phyloP scores from a whole-genome alignment of 306 rosid species.

The Trifolium fragiferum region DNA sequence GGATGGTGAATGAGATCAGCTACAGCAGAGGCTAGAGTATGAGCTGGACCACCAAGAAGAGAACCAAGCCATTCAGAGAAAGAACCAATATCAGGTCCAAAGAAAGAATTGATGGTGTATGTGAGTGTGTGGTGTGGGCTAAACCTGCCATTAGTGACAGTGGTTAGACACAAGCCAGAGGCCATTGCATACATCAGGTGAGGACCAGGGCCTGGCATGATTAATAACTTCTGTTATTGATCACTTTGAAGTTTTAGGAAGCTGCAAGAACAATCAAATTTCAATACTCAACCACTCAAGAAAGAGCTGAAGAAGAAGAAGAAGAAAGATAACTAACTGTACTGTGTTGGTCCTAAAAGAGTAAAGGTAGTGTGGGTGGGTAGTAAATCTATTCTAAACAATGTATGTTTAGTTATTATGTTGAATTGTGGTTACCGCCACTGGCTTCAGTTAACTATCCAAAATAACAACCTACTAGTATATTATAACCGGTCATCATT shows the following conservation, averaged over 20 bases:
- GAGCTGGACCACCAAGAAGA: slow-evolving; percentile 43
- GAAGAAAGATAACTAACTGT: neutral
- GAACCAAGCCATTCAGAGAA: slow-evolving; percentile 83
- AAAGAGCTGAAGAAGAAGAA: neutral
- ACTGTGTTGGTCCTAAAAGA: neutral
- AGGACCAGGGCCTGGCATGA: slow-evolving; percentile 94
- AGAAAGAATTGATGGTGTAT: slow-evolving; percentile 80
- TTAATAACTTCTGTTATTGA: neutral
- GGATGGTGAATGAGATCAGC: slow-evolving; percentile 76
- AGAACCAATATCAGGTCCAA: slow-evolving; percentile 93
- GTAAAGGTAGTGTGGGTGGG: neutral
- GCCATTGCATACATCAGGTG: slow-evolving; percentile 92
- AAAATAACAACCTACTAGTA: no score
- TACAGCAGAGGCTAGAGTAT: slow-evolving; percentile 47
- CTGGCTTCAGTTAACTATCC: neutral
- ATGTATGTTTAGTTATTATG: neutral
- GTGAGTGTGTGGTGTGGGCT: slow-evolving; percentile 78
- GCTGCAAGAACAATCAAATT: neutral
- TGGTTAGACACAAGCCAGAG: slow-evolving; percentile 63
- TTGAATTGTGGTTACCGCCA: neutral
- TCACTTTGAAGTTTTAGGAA: neutral
- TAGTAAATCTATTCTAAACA: neutral
- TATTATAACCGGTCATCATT: no score
- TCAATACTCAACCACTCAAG: neutral
- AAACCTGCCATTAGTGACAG: slow-evolving; percentile 62